A percentile compares a stretch with the other conserved stretches of the same genome.
Conservation (phyloP, 192 early-diverging fungal species). For the Backusella macrospora region DNA sequence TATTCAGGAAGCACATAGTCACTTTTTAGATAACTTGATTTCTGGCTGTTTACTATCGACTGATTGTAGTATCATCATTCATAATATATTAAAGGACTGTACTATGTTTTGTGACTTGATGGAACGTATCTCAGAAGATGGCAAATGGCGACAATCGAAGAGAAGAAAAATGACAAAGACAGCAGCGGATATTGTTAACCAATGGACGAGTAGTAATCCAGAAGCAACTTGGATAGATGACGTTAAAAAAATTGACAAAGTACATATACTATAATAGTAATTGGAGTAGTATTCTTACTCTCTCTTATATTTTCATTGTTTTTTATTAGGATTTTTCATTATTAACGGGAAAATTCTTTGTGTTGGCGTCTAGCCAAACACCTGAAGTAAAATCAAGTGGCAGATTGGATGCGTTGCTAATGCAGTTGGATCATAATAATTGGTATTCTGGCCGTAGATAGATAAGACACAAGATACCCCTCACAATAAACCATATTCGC, state of each 20-base stretch:
- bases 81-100: constrained; percentile 29
- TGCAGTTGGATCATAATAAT: constrained; percentile 47
- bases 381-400: constrained; percentile 32
- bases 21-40: constrained; percentile 35
- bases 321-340: constrained; percentile 34
- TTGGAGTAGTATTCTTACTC: not conserved
- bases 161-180: constrained; percentile 21
- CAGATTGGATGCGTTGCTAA: constrained; percentile 42
- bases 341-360: constrained; percentile 32
- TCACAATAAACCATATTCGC: not conserved
- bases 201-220: constrained; percentile 24
- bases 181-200: constrained; percentile 29
- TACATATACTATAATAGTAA: not conserved
- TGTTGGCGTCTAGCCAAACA: constrained; percentile 26
- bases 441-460: constrained; percentile 21
- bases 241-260: constrained; percentile 30
- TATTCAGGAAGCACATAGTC: constrained; percentile 39
- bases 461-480: not conserved
- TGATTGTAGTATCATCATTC: constrained; percentile 27
- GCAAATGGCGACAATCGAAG: constrained; percentile 19
- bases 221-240: constrained; percentile 23
- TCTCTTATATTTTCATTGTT: not conserved
- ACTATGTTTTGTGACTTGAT: constrained; percentile 33
- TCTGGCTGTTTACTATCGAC: constrained; percentile 43
- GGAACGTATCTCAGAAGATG: constrained; percentile 23